Evolutionary conservation across 1,284 basidiomycete species (phyloP), one percentile per base, ranked within the genome.

Genomic region (Papiliotrema laurentii): DNA sequence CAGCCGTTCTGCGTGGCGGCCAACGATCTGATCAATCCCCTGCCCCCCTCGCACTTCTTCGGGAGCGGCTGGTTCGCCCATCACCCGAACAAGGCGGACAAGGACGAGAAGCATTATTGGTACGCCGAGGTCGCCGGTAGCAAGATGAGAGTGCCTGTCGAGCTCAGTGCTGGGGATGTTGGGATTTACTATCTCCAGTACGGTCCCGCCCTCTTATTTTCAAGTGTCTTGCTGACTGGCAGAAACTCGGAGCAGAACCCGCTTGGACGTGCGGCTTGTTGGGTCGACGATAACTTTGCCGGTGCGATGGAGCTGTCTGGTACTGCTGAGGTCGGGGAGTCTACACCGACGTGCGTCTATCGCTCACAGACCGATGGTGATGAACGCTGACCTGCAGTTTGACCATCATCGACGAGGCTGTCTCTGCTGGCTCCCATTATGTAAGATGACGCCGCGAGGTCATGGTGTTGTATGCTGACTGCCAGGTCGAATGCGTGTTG

Each of bases 1-100:
- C 79, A 81, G 45, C 92, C 93, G 13, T 90, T 80, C 76, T 97
- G 93, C 72, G 89, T 88, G 0, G 85, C 84, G 18, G 92, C 92
- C 21, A 93, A 94, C 70, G 91, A 97, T 70, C 78, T 97, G 37
- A 87, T 96, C 68, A 94, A 94, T 75, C 93, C 92, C 2, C 78
- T 97, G 1, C 91, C 92, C 11, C 82, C 85, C 0, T 87, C 85
- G 22, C 76, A 93, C 55, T 96, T 97, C 75, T 86, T 84, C 54
- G 91, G 90, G 26, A 85, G 85, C 0, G 93, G 92, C 3, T 97
- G 92, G 91, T 77, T 79, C 50, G 81, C 83, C 2, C 80, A 81
- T 64, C 87, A 90, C 66, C 87, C 89, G 1, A 64, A 75, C 2
- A 74, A 78, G 36, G 69, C 80, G 14, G 72, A 73, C 26, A 64